Evolutionary conservation across 352 stramenopile genomes (phyloP).

Genomic region (Blastocystis hominis): DNA sequence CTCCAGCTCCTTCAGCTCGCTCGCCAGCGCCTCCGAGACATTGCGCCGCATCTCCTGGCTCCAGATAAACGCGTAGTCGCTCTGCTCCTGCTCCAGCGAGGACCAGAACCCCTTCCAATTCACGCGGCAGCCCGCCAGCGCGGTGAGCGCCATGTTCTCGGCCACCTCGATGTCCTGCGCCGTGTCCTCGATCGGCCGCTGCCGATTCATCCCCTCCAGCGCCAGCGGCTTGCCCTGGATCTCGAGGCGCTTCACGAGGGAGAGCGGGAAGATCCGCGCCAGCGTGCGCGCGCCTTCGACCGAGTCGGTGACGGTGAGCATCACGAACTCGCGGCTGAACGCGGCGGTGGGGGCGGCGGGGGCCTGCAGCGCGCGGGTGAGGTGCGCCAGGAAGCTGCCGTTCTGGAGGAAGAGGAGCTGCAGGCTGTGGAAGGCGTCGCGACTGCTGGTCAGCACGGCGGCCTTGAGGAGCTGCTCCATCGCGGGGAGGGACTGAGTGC

Average conservation of each 20-base stretch:
- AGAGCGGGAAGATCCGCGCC: not conserved
- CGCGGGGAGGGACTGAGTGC: not conserved
- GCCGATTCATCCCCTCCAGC: not conserved
- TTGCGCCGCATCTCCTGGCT: not conserved
- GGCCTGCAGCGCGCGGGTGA: not conserved
- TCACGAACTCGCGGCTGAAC: not conserved
- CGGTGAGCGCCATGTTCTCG: constrained; percentile 9
- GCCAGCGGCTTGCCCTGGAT: not conserved
- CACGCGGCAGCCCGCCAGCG: not conserved
- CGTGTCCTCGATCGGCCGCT: not conserved
- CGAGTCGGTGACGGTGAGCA: not conserved
- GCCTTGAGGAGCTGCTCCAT: not conserved
- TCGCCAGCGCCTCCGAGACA: not conserved
- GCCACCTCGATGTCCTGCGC: not conserved
- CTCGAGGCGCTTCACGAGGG: not conserved
- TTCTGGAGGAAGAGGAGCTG: not conserved
- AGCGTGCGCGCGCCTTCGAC: not conserved
- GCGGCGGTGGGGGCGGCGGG: no score
- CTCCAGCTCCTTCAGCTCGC: not conserved
- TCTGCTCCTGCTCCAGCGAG: not conserved
- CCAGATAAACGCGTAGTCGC: constrained; percentile 8
- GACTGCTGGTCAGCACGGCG: not conserved
- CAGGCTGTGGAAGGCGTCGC: not conserved
- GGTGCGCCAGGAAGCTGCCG: not conserved
- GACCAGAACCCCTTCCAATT: constrained; percentile 17